phyloP scores from a whole-genome alignment of 1,284 basidiomycete species.

The Malassezia pachydermatis region DNA sequence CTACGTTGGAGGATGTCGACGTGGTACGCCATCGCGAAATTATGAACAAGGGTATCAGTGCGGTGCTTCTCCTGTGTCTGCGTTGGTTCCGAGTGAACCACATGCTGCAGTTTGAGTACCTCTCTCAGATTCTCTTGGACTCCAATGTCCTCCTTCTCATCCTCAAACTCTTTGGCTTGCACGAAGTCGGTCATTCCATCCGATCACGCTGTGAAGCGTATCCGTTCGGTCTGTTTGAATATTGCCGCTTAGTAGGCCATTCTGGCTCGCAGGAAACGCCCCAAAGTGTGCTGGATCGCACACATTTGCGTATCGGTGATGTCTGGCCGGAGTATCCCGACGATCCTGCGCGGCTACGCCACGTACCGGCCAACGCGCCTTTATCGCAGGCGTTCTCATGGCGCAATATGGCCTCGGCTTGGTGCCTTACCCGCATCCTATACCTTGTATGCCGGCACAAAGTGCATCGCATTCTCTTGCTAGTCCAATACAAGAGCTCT shows the following conservation, averaged over 20 bases:
- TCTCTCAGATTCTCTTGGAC: slow-evolving; percentile 85
- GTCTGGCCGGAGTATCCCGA: slow-evolving; percentile 16
- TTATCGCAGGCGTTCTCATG: slow-evolving; percentile 69
- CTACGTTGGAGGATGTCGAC: slow-evolving; percentile 85
- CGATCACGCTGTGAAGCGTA: slow-evolving; percentile 78
- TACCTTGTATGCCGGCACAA: slow-evolving; percentile 93
- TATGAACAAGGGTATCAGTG: slow-evolving; percentile 90
- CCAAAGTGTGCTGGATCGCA: slow-evolving; percentile 16
- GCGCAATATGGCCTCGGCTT: slow-evolving; percentile 95
- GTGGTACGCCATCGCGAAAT: slow-evolving; percentile 92
- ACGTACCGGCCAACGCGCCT: slow-evolving; percentile 7
- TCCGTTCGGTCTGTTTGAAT: slow-evolving; percentile 78
- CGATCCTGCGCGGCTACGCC: slow-evolving; percentile 6
- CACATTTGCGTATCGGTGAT: slow-evolving; percentile 27
- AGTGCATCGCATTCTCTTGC: slow-evolving; percentile 84
- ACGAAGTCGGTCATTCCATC: slow-evolving; percentile 74
- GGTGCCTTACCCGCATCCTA: slow-evolving; percentile 95
- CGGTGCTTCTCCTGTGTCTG: slow-evolving; percentile 74
- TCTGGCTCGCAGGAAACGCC: slow-evolving; percentile 27
- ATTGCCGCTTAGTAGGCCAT: slow-evolving; percentile 62
- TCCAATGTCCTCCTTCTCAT: slow-evolving; percentile 89
- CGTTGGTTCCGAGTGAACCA: slow-evolving; percentile 93
- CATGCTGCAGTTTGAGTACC: slow-evolving; percentile 95
- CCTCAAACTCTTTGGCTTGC: slow-evolving; percentile 93
- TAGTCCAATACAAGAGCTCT: slow-evolving; percentile 96